A percentile compares a stretch with the other conserved stretches of the same genome.
Conservation (phyloP, 164 flowering plant species). For the Macadamia tetraphylla region DNA sequence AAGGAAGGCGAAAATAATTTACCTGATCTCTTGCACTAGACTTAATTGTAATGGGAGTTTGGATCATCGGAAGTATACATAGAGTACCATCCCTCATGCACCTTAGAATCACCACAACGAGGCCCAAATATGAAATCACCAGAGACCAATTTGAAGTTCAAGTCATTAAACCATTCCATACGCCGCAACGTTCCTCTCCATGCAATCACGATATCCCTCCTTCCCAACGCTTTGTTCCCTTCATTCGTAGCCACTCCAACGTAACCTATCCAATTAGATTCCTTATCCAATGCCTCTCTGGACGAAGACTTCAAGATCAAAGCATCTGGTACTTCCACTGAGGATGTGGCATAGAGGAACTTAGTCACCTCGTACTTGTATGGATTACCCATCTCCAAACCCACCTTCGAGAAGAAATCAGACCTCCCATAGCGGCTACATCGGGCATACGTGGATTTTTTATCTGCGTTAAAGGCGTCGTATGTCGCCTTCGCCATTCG, state of each 20-base stretch:
- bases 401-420: constrained; percentile 31
- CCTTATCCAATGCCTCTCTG: constrained; percentile 52
- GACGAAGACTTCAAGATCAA: constrained; percentile 35
- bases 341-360: constrained; percentile 40
- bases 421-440: constrained; percentile 29
- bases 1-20: not conserved
- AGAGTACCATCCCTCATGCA: constrained; percentile 56
- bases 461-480: constrained; percentile 42
- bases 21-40: constrained; percentile 59
- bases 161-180: constrained; percentile 41
- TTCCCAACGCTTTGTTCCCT: constrained; percentile 21
- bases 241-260: constrained; percentile 34
- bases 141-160: constrained; percentile 32
- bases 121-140: constrained; percentile 22
- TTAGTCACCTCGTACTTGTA: constrained; percentile 31
- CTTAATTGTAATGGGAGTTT: constrained; percentile 28
- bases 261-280: constrained; percentile 59
- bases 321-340: constrained; percentile 35
- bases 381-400: constrained; percentile 25
- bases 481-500: constrained; percentile 48
- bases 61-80: constrained; percentile 12
- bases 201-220: constrained; percentile 47
- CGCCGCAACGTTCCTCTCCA: not conserved
- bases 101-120: constrained; percentile 12
- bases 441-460: constrained; percentile 38